Conservation (phyloP, 2,329 filamentous ascomycete genomes). For the Gnomoniopsis sp. region DNA sequence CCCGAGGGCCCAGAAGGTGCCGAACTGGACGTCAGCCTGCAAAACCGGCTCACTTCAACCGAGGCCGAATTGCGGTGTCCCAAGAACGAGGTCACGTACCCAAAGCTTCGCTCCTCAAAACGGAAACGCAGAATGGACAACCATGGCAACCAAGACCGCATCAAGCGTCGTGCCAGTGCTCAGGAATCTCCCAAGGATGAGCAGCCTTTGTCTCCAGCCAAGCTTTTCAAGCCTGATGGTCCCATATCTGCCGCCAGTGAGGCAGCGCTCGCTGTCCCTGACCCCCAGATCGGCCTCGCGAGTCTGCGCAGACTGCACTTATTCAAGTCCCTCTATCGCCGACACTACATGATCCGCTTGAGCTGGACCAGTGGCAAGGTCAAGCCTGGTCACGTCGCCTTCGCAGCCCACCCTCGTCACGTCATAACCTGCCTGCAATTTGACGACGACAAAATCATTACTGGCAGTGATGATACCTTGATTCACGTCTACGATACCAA, state of each 20-base stretch:
- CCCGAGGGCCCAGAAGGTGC: slow-evolving; percentile 70
- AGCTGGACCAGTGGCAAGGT: slow-evolving; percentile 87
- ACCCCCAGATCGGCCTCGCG: slow-evolving; percentile 74
- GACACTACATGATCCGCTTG: slow-evolving; percentile 84
- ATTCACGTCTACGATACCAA: slow-evolving; percentile 99
- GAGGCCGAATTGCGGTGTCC: slow-evolving; percentile 49
- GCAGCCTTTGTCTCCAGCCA: slow-evolving; percentile 35
- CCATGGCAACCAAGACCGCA: slow-evolving; percentile 44
- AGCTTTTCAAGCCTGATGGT: slow-evolving; percentile 66
- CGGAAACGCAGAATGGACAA: slow-evolving; percentile 51
- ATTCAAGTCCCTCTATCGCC: slow-evolving; percentile 93
- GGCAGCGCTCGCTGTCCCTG: slow-evolving; percentile 77
- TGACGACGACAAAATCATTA: slow-evolving; percentile 96
- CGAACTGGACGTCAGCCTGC: slow-evolving; percentile 74
- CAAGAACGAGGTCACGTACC: slow-evolving; percentile 35
- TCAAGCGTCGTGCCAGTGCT: slow-evolving; percentile 50
- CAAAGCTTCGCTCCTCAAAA: slow-evolving; percentile 50
- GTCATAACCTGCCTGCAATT: slow-evolving; percentile 98
- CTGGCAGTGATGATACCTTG: slow-evolving; percentile 93
- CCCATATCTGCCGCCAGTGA: slow-evolving; percentile 83
- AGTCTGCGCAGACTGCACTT: slow-evolving; percentile 82
- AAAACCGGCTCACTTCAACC: slow-evolving; percentile 48
- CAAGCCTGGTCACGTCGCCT: slow-evolving; percentile 87
- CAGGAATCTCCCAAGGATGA: slow-evolving; percentile 45
- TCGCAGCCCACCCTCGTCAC: slow-evolving; percentile 92